Percentiles rank a stretch among this genome's conserved stretches.
Evolutionary conservation across 495 filamentous ascomycete genomes (phyloP).

Genomic region (Penicillium daleae): DNA sequence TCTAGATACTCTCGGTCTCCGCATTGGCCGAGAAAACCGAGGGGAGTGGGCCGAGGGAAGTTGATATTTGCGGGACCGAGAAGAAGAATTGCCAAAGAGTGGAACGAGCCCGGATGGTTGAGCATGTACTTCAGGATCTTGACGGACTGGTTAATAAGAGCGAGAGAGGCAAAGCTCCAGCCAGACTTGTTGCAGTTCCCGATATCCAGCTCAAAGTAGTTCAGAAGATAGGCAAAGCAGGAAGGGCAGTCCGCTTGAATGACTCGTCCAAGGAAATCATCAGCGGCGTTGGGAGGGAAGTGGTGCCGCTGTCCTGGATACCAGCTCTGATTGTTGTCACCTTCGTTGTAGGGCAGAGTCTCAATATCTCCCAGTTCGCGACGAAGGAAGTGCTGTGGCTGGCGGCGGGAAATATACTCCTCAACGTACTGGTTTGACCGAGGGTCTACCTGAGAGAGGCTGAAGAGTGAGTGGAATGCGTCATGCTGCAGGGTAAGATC

Average conservation of each 20-base stretch:
- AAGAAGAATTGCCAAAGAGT: not conserved
- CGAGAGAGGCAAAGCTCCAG: constrained; percentile 17
- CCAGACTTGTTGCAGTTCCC: constrained; percentile 13
- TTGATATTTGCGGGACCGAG: constrained; percentile 5
- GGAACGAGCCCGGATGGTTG: not conserved
- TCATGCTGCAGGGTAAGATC: constrained; percentile 9
- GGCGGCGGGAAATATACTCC: not conserved
- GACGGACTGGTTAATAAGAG: not conserved
- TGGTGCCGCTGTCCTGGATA: constrained; percentile 2
- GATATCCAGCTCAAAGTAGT: not conserved
- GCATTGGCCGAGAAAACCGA: not conserved
- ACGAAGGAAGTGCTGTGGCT: not conserved
- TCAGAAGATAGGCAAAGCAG: constrained; percentile 16
- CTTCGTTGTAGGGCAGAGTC: not conserved
- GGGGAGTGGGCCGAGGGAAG: not conserved
- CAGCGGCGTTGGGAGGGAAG: constrained; percentile 6
- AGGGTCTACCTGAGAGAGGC: not conserved
- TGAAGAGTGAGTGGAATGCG: constrained; percentile 8
- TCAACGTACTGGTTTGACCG: constrained; percentile 1
- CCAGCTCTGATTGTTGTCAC: not conserved
- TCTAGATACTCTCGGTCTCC: not conserved
- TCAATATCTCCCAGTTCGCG: constrained; percentile 3
- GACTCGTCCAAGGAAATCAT: not conserved
- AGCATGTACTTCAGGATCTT: constrained; percentile 10
- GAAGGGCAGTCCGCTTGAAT: constrained; percentile 19